Evolutionary conservation across 768 basidiomycete genomes (phyloP).

Genomic region (Paxillus rubicundulus): DNA sequence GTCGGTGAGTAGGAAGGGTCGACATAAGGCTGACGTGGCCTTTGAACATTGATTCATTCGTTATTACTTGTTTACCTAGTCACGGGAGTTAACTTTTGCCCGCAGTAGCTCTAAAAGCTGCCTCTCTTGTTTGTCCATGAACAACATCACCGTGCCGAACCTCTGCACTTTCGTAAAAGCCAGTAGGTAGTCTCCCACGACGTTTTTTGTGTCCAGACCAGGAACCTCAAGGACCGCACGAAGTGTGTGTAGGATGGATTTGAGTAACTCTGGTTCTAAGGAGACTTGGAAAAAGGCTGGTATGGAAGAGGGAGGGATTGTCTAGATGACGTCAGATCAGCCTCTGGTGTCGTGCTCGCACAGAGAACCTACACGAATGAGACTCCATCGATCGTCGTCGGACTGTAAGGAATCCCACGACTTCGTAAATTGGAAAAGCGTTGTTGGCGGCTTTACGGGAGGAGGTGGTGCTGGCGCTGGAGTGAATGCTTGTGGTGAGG

Average conservation of each 20-base stretch:
- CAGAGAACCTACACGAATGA: conserved; percentile 52
- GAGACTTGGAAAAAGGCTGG: conserved; percentile 67
- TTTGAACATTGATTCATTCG: no score
- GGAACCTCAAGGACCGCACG: conserved; percentile 27
- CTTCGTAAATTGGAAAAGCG: conserved; percentile 62
- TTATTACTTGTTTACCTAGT: no score
- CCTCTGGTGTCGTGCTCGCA: not conserved
- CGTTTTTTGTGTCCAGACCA: conserved; percentile 7
- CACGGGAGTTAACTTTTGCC: conserved; percentile 24
- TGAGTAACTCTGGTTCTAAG: conserved; percentile 62
- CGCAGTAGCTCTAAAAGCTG: conserved; percentile 46
- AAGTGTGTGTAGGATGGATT: conserved; percentile 56
- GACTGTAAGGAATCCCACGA: conserved; percentile 50
- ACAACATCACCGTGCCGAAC: conserved; percentile 60
- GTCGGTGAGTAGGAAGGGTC: no score
- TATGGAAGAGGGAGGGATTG: conserved; percentile 51
- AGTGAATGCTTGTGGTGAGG: conserved; percentile 3
- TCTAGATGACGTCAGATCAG: conserved; percentile 33
- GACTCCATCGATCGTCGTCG: conserved; percentile 49
- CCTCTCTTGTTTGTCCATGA: conserved; percentile 60
- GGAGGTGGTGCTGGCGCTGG: conserved; percentile 1
- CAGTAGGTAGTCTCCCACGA: conserved; percentile 48
- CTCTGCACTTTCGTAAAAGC: conserved; percentile 55
- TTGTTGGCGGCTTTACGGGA: conserved; percentile 33
- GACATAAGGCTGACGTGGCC: no score